Evolutionary conservation across 495 filamentous ascomycete genomes (phyloP), one percentile per base, ranked within the genome.

Genomic region (Parathielavia appendiculata): DNA sequence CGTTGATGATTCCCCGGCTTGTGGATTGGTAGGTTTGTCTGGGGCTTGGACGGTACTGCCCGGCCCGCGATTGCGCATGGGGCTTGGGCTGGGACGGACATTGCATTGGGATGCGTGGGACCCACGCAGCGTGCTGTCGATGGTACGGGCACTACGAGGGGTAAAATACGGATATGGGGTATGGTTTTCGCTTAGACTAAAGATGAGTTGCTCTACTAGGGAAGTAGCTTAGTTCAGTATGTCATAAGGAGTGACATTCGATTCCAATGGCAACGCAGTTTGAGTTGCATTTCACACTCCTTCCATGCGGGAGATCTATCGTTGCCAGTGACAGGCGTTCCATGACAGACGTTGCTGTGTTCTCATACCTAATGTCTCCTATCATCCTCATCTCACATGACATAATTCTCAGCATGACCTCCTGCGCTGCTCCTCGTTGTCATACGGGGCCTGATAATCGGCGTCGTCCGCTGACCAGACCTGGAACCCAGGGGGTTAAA

Each of bases 1-100:
- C 39, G 44, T 44, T 54, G 36, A 50, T 60, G 58, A 55, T 60
- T 60, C 51, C 58, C 58, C 58, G 32, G 43, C 45, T 47, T 45
- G 35, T 46, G 17, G 54, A n/a, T 41, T 57, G 34, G 36, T 19
- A 19, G 22, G 20, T 47, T 53, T 53, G 8, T 14, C 7, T 19
- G 4, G 20, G 12, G 17, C 47, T 22, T 45, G 32, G 53, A 19
- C 34, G 41, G 11, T n/a, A 55, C 26, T 26, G 53, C 26, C 53
- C 26, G 12, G 51, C 2, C 2, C 16, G 4, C 39, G 4, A 17
- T 43, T 35, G 12, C 8, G 20, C 35, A 16, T 32, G 48, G 49
- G 49, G 26, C 26, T 35, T 52, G 34, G 34, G 49, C 49, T 51
- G 19, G 49, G 45, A 30, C 43, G 22, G 36, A 50, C 50, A 35